These are phyloP conservation scores for Dorcoceras hygrometricum DNA, from an alignment of 257 asterid species.

Conservation along the genomic window DNA sequence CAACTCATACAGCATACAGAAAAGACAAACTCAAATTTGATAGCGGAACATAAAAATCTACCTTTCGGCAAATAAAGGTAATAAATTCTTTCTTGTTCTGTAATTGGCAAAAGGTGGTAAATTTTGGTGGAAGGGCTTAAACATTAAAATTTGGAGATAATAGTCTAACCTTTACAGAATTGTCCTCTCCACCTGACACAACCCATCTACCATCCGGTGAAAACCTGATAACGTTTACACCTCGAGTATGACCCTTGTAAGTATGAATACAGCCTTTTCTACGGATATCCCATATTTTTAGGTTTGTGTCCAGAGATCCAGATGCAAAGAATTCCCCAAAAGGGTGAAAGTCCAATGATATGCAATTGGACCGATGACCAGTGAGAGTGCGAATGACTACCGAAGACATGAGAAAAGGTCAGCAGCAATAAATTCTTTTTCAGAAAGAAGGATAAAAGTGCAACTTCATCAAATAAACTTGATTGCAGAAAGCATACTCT, in stretches of 20 bases:
- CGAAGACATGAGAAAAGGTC: constrained; percentile 21
- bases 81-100: constrained; percentile 24
- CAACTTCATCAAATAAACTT: constrained; percentile 2
- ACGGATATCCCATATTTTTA: constrained; percentile 98
- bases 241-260: constrained; percentile 97
- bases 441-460: constrained; percentile 13
- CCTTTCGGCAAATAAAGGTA: background rate
- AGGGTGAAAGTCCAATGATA: constrained; percentile 95
- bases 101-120: constrained; percentile 15
- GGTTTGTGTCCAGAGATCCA: constrained; percentile 94
- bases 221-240: constrained; percentile 86
- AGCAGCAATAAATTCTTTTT: constrained; percentile 12
- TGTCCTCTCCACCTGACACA: constrained; percentile 98
- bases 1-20: constrained; percentile 7
- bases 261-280: constrained; percentile 97
- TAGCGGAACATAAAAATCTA: background rate
- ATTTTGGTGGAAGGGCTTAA: background rate
- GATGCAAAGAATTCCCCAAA: constrained; percentile 99
- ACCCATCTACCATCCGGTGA: constrained; percentile 99
- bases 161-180: constrained; percentile 78
- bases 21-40: constrained; percentile 12
- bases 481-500: constrained; percentile 52
- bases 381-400: constrained; percentile 92
- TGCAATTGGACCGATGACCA: constrained; percentile 97
- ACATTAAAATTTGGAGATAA: constrained; percentile 21